Conservation (phyloP, 345 rosid species). For the Syzygium aromaticum region DNA sequence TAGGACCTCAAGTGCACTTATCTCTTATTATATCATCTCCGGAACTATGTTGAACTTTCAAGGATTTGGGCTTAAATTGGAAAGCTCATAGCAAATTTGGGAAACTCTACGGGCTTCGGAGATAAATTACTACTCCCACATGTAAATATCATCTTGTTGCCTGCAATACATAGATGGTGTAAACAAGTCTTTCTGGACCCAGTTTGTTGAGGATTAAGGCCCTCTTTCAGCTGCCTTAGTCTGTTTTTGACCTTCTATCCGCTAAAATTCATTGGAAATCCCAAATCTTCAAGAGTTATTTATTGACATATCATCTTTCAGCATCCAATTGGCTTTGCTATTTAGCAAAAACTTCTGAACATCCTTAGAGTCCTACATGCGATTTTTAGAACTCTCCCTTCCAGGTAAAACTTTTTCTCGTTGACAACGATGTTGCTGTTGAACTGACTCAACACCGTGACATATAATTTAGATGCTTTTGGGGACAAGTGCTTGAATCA, state of each 20-base stretch:
- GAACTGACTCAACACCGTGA: neutral
- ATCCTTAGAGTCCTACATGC: neutral
- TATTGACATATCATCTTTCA: neutral
- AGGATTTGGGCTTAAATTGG: neutral
- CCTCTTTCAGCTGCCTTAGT: neutral
- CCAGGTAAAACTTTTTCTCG: neutral
- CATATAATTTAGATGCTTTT: neutral
- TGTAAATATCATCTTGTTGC: neutral
- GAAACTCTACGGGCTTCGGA: neutral
- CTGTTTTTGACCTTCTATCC: neutral
- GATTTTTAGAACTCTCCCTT: neutral
- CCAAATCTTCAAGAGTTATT: neutral
- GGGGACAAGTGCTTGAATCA: neutral
- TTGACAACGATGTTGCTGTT: neutral
- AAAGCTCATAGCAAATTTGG: neutral
- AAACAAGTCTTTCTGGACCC: neutral
- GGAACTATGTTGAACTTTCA: neutral
- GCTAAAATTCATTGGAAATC: neutral
- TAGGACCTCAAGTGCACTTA: neutral
- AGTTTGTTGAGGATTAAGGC: neutral
- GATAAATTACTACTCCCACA: neutral
- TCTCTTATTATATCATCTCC: neutral
- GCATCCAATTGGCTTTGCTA: neutral
- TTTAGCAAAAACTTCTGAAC: neutral
- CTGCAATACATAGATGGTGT: neutral